Evolutionary conservation across 129 eudicot species (phyloP).

Genomic region (Arctium lappa): DNA sequence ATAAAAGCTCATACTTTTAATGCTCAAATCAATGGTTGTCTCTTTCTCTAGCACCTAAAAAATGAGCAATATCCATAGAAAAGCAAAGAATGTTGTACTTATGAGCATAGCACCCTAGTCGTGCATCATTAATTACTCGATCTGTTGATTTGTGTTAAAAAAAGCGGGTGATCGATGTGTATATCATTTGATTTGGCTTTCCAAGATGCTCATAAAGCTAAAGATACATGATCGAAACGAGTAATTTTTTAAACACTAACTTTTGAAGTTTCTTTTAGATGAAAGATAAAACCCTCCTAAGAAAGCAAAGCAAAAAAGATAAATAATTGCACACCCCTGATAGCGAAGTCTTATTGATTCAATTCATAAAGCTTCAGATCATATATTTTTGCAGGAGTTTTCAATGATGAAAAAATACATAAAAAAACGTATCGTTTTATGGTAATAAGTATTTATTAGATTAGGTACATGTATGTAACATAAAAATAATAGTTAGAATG

Average conservation of each 20-base stretch:
- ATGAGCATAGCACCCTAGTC: neutral
- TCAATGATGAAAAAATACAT: neutral
- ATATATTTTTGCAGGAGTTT: neutral
- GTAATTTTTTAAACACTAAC: neutral
- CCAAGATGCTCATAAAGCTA: neutral
- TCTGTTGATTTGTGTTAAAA: neutral
- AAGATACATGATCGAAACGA: neutral
- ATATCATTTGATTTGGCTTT: neutral
- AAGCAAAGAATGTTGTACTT: neutral
- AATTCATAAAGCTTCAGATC: neutral
- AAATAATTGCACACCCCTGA: neutral
- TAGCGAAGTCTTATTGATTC: neutral
- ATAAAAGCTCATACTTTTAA: neutral
- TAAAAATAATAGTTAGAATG: neutral
- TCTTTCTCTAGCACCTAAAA: neutral
- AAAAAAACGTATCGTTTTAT: neutral
- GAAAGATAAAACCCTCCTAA: neutral
- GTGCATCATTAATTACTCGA: neutral
- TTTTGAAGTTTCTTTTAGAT: neutral
- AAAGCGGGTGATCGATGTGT: neutral
- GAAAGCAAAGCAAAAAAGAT: neutral
- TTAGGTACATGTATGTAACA: neutral
- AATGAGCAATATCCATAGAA: neutral
- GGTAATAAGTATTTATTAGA: neutral
- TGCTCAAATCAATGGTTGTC: neutral